Evolutionary conservation across 257 asterid genomes (phyloP).

Genomic region (Ehretia macrophylla): DNA sequence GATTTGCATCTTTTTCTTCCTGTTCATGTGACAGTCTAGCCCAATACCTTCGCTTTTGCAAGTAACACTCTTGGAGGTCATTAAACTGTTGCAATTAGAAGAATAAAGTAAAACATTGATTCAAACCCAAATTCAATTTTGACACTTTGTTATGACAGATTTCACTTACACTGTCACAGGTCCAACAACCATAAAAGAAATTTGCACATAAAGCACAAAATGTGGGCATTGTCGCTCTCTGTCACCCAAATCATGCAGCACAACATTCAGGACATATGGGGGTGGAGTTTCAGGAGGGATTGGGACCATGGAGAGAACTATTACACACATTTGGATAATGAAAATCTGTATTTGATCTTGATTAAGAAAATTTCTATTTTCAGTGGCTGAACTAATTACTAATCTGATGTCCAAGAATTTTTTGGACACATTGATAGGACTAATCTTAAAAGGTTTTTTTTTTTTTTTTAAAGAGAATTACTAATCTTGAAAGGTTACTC

Average conservation of each 20-base stretch:
- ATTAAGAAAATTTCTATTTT: too few relatives aligned
- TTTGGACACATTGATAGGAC: background rate
- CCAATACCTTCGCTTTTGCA: conserved; percentile 69
- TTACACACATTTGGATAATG: too few relatives aligned
- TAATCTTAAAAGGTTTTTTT: background rate
- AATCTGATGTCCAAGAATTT: background rate
- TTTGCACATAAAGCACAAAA: too few relatives aligned
- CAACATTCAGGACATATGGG: too few relatives aligned
- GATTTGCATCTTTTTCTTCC: conserved; percentile 36
- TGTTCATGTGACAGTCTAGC: conserved; percentile 31
- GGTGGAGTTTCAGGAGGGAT: too few relatives aligned
- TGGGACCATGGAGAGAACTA: too few relatives aligned
- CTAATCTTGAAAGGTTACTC: too few relatives aligned
- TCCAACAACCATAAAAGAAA: background rate
- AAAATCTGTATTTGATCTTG: too few relatives aligned
- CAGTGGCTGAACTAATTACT: background rate
- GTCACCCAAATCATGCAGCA: too few relatives aligned
- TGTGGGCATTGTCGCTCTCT: too few relatives aligned
- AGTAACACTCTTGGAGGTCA: conserved; percentile 81
- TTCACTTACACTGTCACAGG: background rate
- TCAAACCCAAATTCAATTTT: background rate
- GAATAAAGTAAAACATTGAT: background rate
- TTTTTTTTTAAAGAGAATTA: too few relatives aligned
- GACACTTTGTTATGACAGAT: background rate
- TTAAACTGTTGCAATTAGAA: conserved; percentile 58